Evolutionary conservation across 2,329 filamentous ascomycete genomes (phyloP), one percentile per base, ranked within the genome.

Genomic region (Claviceps humidiphila): DNA sequence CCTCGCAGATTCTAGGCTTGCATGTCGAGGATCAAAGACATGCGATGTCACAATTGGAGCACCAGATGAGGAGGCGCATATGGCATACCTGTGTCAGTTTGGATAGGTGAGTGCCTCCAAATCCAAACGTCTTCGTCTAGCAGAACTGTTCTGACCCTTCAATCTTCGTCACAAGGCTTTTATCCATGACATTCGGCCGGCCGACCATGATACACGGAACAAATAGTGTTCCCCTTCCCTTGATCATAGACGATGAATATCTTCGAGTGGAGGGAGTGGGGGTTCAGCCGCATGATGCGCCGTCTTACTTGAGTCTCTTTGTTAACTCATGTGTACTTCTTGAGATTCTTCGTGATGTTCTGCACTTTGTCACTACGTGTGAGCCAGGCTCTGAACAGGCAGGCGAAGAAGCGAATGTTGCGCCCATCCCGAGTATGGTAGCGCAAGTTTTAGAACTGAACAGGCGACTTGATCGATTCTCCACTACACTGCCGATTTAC

Each of bases 141-240:
- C 30, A 24, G 14, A 5, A 26, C 37, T 22, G 11, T 17, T 34
- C 24, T 50, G 16, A 37, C 48, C 2, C n/a, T 14, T 34, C 26
- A 30, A 30, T 30, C 8, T 30, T 30, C 26, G 11, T 17, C 0
- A 9, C 24, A 16, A 51, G 50, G 24, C 50, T 51, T 34, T 40
- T 51, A 7, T 51, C 50, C 50, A 51, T 51, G 50, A 51, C 50
- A 51, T 51, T 51, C 30, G 50, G 50, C 22, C 50, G 50, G 8
- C 50, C 50, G 24, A 51, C 34, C 17, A 51, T 47, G 43, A 42
- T 51, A 14, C 50, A 51, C 8, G 50, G 43, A 22, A 39, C 20
- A 20, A 47, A 51, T n/a, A 47, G 14, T 24, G 43, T 51, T 26
- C 50, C 50, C 20, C 34, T 51, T 16, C 50, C 50, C 9, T 26